Evolutionary conservation across 257 asterid genomes (phyloP).

Genomic region (Nicotiana undulata): DNA sequence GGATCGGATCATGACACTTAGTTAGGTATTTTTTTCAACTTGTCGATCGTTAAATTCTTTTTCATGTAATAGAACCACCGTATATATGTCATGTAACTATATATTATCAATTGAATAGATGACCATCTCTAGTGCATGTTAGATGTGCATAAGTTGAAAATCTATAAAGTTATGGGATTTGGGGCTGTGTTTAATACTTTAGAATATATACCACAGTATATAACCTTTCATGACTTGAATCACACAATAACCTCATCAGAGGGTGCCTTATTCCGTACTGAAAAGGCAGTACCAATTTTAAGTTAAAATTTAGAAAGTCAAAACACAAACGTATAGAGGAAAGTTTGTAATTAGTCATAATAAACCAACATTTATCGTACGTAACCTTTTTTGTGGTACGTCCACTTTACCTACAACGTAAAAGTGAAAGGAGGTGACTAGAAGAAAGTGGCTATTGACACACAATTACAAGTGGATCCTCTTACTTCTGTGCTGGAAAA

Average conservation of each 20-base stretch:
- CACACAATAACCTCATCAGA: no score
- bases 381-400: no score
- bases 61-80: background rate
- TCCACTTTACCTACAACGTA: no score
- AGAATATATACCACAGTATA: background rate
- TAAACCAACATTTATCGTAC: background rate
- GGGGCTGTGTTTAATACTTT: no score
- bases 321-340: background rate
- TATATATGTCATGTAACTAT: no score
- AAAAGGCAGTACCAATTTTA: background rate
- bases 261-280: background rate
- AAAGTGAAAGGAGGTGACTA: no score
- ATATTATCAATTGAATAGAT: background rate
- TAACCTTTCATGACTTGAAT: background rate
- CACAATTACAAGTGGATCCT: no score
- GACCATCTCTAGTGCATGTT: background rate
- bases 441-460: no score
- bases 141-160: background rate
- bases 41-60: background rate
- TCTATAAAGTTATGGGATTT: background rate
- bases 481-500: no score
- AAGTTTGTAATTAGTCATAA: slow-evolving; percentile 4
- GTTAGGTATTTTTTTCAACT: background rate
- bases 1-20: no score
- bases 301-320: background rate